Conservation (phyloP, 768 basidiomycete genomes). For the Agrocybe pediades region DNA sequence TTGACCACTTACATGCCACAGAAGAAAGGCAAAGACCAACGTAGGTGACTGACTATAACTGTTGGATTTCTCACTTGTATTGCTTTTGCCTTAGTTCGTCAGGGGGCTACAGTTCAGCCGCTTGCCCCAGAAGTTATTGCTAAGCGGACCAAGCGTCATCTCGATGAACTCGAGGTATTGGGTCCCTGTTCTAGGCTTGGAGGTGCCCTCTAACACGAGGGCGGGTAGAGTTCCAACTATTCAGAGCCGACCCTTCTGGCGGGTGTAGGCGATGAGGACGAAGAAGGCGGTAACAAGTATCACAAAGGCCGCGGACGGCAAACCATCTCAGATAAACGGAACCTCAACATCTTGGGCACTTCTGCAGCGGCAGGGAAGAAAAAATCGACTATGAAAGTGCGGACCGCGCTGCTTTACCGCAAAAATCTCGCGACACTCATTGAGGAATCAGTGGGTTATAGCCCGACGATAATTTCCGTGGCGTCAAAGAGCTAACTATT, state of each 20-base stretch:
- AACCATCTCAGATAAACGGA: constrained; percentile 78
- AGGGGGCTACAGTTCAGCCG: constrained; percentile 43
- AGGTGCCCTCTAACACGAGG: constrained; percentile 9
- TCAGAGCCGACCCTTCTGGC: constrained; percentile 54
- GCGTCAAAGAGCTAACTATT: constrained; percentile 2
- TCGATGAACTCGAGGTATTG: constrained; percentile 82
- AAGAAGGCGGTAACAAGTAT: constrained; percentile 44
- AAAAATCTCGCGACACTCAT: constrained; percentile 75
- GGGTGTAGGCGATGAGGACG: constrained; percentile 48
- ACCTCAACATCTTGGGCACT: constrained; percentile 48
- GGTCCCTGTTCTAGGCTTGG: constrained; percentile 3
- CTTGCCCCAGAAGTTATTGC: constrained; percentile 69
- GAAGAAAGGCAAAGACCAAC: constrained; percentile 49
- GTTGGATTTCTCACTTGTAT: neutral
- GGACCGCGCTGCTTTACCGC: constrained; percentile 79
- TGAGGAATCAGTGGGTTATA: constrained; percentile 74
- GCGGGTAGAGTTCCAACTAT: constrained; percentile 73
- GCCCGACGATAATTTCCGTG: neutral
- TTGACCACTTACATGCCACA: constrained; percentile 40
- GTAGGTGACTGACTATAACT: constrained; percentile 32
- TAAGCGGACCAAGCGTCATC: constrained; percentile 73
- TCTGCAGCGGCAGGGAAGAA: constrained; percentile 62
- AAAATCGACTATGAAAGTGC: constrained; percentile 80
- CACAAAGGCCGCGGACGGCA: constrained; percentile 73
- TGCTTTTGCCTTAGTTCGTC: constrained; percentile 38